Evolutionary conservation across 2,329 filamentous ascomycete species (phyloP).

Genomic region (Graphium sp.): DNA sequence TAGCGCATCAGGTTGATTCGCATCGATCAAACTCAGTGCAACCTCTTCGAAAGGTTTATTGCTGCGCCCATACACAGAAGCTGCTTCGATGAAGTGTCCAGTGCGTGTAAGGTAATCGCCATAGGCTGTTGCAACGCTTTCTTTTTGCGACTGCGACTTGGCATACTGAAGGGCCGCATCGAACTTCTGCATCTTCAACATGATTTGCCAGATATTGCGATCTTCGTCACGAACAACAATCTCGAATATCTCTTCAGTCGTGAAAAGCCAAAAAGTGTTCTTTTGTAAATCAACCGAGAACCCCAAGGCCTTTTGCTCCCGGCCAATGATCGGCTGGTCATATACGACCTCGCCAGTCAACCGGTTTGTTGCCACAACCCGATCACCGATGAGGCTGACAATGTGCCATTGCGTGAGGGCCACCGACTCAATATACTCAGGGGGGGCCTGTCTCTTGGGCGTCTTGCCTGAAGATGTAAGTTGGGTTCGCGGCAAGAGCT

Average conservation of each 20-base stretch:
- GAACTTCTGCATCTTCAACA: slow-evolving; percentile 75
- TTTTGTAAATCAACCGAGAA: slow-evolving; percentile 83
- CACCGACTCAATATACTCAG: slow-evolving; percentile 64
- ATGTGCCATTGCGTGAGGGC: slow-evolving; percentile 90
- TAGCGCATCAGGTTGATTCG: slow-evolving; percentile 75
- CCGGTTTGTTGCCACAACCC: slow-evolving; percentile 72
- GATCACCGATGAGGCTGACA: slow-evolving; percentile 63
- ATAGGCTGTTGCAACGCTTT: slow-evolving; percentile 80
- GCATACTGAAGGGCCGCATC: slow-evolving; percentile 79
- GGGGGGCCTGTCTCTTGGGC: slow-evolving; percentile 45
- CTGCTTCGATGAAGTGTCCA: slow-evolving; percentile 71
- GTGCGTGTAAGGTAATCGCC: slow-evolving; percentile 76
- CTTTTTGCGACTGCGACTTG: slow-evolving; percentile 63
- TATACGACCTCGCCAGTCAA: slow-evolving; percentile 76
- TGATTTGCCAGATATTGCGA: slow-evolving; percentile 85
- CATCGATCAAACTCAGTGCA: slow-evolving; percentile 77
- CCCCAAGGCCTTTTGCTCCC: slow-evolving; percentile 64
- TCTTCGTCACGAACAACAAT: slow-evolving; percentile 83
- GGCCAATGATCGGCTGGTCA: slow-evolving; percentile 71
- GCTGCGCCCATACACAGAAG: slow-evolving; percentile 80
- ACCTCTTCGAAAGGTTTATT: slow-evolving; percentile 97
- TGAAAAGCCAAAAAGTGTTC: slow-evolving; percentile 96
- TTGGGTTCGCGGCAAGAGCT: slow-evolving; percentile 57
- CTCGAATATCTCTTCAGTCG: slow-evolving; percentile 79
- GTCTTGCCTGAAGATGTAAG: slow-evolving; percentile 52